Conservation (phyloP, 2,329 filamentous ascomycete genomes). For the Lachnellula suecica region DNA sequence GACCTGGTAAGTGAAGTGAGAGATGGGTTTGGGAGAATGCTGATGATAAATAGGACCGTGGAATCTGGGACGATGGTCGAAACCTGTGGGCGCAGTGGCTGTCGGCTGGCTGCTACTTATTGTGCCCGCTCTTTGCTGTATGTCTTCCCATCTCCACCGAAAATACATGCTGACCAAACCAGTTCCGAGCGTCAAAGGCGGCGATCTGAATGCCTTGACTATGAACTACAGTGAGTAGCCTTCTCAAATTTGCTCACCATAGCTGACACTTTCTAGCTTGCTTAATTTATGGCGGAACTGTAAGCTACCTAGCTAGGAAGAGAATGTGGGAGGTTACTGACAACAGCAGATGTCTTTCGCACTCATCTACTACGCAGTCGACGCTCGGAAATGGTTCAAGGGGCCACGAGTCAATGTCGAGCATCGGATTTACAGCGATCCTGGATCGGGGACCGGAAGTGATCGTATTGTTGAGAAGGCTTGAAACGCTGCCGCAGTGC, state of each 20-base stretch:
- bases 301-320: conserved; percentile 14
- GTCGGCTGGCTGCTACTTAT: conserved; percentile 61
- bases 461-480: too few relatives aligned
- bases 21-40: too few relatives aligned
- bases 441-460: too few relatives aligned
- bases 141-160: too few relatives aligned
- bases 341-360: conserved; percentile 48
- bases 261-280: too few relatives aligned
- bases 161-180: too few relatives aligned
- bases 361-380: conserved; percentile 58
- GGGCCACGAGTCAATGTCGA: conserved; percentile 65
- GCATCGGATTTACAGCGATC: too few relatives aligned
- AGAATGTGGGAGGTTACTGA: conserved; percentile 10
- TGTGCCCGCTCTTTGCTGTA: conserved; percentile 66
- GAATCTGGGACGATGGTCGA: conserved; percentile 60
- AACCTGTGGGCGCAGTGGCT: conserved; percentile 53
- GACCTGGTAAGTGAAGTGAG: too few relatives aligned
- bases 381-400: conserved; percentile 64
- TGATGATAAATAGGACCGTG: too few relatives aligned
- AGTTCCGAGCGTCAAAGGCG: conserved; percentile 55
- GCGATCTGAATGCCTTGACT: conserved; percentile 44
- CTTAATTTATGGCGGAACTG: conserved; percentile 60
- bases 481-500: too few relatives aligned
- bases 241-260: too few relatives aligned
- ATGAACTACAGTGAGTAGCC: conserved; percentile 79